Evolutionary conservation across 2,329 filamentous ascomycete species (phyloP).

Genomic region (Fusarium begoniae): DNA sequence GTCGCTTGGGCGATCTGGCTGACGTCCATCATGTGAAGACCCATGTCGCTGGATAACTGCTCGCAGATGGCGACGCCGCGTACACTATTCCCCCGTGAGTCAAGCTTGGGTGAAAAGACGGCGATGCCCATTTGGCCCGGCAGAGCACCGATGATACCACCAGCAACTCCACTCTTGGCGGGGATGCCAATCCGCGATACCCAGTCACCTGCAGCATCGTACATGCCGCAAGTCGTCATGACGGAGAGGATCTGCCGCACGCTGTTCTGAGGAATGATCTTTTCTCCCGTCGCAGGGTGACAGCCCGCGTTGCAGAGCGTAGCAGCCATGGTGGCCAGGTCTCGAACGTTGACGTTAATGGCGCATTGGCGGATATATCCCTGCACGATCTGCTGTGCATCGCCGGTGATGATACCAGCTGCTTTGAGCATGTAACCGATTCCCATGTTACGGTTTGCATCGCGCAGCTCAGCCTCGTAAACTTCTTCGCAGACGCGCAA

Average conservation of each 20-base stretch:
- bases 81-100: slow-evolving; percentile 47
- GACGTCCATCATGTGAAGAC: slow-evolving; percentile 49
- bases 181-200: slow-evolving; percentile 51
- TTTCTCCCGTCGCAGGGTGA: slow-evolving; percentile 46
- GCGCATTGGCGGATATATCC: slow-evolving; percentile 53
- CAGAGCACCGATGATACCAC: slow-evolving; percentile 47
- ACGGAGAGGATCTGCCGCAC: slow-evolving; percentile 53
- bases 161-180: slow-evolving; percentile 50
- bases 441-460: slow-evolving; percentile 48
- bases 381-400: slow-evolving; percentile 47
- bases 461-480: slow-evolving; percentile 50
- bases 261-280: slow-evolving; percentile 48
- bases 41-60: slow-evolving; percentile 46
- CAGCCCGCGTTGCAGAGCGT: slow-evolving; percentile 50
- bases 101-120: slow-evolving; percentile 45
- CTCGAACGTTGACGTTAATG: slow-evolving; percentile 53
- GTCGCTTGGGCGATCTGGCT: slow-evolving; percentile 46
- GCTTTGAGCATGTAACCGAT: slow-evolving; percentile 54
- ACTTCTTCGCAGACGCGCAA: slow-evolving; percentile 51
- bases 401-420: slow-evolving; percentile 49
- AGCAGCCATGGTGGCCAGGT: slow-evolving; percentile 52
- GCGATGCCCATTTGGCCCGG: slow-evolving; percentile 47
- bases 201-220: slow-evolving; percentile 53
- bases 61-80: slow-evolving; percentile 47
- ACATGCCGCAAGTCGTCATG: slow-evolving; percentile 55